Base-by-base conservation (phyloP, 31 red algal genomes). In the Bonnemaisonia californica region DNA sequence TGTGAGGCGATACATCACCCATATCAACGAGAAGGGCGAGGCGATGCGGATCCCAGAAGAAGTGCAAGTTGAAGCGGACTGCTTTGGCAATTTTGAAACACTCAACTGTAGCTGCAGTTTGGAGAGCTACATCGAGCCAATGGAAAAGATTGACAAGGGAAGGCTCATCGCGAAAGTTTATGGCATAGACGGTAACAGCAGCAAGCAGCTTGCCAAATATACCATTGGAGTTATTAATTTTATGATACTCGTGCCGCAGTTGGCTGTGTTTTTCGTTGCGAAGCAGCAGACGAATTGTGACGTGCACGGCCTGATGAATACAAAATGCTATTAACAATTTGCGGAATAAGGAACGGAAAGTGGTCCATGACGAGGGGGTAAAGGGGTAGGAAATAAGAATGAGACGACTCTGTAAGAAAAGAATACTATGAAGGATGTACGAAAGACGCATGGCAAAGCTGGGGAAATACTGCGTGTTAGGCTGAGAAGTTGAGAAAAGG, bases 361-460 rank as follows among this genome's bases (percentile, higher is more conserved):
- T 7, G 45, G 7, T 51, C 45, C 45, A 51, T 51, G 45, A 11
- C 45, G 7, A 16, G 7, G 45, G 45, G 45, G 16, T 7, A 51
- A 51, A 16, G 45, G 16, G 16, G 45, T 51, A 16, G 7, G 16
- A 16, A 51, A 51, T 7, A 7, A 51, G 45, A 7, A 51, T 7
- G 9, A 51, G 16, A 16, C 45, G 45, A 16, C 9, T 11, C 45
- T 11, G 45, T 16, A 51, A 16, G 45, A 11, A 51, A 16, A 51
- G 45, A 51, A 51, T 11, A 51, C 45, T 51, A 51, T 51, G 45
- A 11, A 16, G 7, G 45, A 51, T 16, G 16, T 16, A 16, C 16
- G 16, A 7, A 51, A 51, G 33, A 76, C 45, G n/a, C 42, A 76
- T 57, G 42, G n/a, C n/a, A n/a, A n/a, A n/a, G n/a, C n/a, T n/a